Evolutionary conservation across 345 rosid species (phyloP), one percentile per base, ranked within the genome.

Genomic region (Murraya paniculata): DNA sequence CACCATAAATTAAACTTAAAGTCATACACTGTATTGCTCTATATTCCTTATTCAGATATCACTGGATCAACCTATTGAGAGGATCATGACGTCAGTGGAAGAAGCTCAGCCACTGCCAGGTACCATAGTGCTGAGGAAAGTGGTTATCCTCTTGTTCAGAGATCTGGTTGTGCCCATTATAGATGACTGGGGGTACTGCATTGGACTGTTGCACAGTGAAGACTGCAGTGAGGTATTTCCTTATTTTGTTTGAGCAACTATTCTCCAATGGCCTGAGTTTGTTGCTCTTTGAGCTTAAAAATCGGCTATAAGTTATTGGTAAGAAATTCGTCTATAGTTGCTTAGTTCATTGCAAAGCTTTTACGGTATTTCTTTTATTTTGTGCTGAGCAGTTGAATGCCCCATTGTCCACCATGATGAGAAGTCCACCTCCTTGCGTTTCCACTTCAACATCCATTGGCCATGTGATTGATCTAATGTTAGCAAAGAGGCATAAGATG

Each of bases 171-270:
- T 93, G 72, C 93, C 98, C 60, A 80, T 90, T 67, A 59, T 91
- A 61, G 93, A 93, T 72, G 94, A 91, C 21, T 69, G 91, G 87
- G 94, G 91, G 76, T 82, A 84, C 85, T 93, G 93, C 74, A 71
- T 89, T n/a, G 93, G 97, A 64, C 80, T 91, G 35, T 81, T 91
- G 92, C 92, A 93, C 79, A 88, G 90, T 16, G 90, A 90, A 78
- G 95, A 91, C 77, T 93, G 94, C 86, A 80, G 11, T 56, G 88
- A 90, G 88, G 95, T 91, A 75, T 38, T 79, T 72, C 65, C 18
- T 64, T 33, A 19, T 59, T 10, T 50, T 56, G 57, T 79, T 59
- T 21, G 9, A 36, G 28, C 65, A 56, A 25, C 73, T 25, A n/a
- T 14, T 73, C 6, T 38, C 5, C 30, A 22, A 31, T 33, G 28